Conservation (phyloP, 2,329 filamentous ascomycete species). For the Fusarium sp. region DNA sequence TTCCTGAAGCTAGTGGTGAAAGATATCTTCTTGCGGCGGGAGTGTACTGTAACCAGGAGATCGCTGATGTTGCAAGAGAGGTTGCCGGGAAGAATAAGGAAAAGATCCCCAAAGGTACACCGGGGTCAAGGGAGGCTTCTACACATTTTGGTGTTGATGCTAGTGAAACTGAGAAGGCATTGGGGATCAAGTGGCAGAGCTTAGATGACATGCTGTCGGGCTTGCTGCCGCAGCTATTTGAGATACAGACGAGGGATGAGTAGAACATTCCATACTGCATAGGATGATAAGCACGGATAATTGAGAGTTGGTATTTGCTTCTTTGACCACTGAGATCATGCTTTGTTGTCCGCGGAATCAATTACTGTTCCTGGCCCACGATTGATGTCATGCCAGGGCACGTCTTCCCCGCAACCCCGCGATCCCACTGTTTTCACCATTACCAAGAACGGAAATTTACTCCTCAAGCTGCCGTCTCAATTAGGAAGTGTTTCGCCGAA, state of each 20-base stretch:
- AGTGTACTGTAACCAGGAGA: constrained; percentile 10
- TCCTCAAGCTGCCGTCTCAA: neutral
- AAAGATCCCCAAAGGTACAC: neutral
- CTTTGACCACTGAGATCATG: neutral
- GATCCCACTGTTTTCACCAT: neutral
- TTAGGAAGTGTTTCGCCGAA: neutral
- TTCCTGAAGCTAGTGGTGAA: constrained; percentile 3
- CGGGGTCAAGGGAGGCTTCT: neutral
- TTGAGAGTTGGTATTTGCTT: no score
- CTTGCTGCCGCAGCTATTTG: neutral
- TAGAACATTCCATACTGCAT: neutral
- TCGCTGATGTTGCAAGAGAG: neutral
- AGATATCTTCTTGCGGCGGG: constrained; percentile 11
- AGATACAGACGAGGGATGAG: neutral
- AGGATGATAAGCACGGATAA: neutral
- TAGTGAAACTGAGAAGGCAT: neutral
- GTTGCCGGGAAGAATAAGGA: neutral
- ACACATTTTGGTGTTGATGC: constrained; percentile 7
- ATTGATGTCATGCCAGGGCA: neutral
- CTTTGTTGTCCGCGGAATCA: neutral
- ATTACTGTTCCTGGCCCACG: neutral
- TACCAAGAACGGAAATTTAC: neutral
- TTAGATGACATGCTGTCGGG: neutral
- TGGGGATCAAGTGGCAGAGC: constrained; percentile 4
- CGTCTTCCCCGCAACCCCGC: neutral